Conservation (phyloP, 331 rosid species). For the Acacia concinna region DNA sequence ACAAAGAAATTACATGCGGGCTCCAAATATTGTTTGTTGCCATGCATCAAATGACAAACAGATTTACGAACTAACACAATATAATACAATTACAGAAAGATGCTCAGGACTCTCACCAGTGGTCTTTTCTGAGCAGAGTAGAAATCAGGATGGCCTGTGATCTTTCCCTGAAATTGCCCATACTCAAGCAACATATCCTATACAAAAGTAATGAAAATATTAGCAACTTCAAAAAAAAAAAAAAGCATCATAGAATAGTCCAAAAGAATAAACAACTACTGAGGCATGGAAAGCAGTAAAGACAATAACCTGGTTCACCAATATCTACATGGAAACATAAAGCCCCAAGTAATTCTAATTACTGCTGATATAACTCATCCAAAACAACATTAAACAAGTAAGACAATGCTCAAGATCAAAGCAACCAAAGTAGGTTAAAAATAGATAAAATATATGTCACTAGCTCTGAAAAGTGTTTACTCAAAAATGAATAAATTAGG, state of each 20-base stretch:
- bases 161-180: slow-evolving; percentile 63
- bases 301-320: neutral
- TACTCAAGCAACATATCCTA: slow-evolving; percentile 74
- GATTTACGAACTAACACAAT: neutral
- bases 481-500: neutral
- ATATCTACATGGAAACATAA: slow-evolving; percentile 9
- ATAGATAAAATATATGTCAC: neutral
- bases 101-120: slow-evolving; percentile 52
- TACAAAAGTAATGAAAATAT: slow-evolving; percentile 26
- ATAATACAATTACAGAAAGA: slow-evolving; percentile 19
- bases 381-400: neutral
- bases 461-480: neutral
- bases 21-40: neutral
- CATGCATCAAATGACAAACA: slow-evolving; percentile 15
- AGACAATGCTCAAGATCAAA: slow-evolving; percentile 18
- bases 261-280: neutral
- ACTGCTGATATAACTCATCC: slow-evolving; percentile 3
- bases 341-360: slow-evolving; percentile 2
- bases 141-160: slow-evolving; percentile 45
- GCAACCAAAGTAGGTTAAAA: neutral
- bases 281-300: neutral
- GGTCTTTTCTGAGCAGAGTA: slow-evolving; percentile 52
- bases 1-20: neutral
- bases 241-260: neutral
- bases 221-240: slow-evolving; percentile 13